Evolutionary conservation across 129 eudicot genomes (phyloP).

Genomic region (Solidago caesia): DNA sequence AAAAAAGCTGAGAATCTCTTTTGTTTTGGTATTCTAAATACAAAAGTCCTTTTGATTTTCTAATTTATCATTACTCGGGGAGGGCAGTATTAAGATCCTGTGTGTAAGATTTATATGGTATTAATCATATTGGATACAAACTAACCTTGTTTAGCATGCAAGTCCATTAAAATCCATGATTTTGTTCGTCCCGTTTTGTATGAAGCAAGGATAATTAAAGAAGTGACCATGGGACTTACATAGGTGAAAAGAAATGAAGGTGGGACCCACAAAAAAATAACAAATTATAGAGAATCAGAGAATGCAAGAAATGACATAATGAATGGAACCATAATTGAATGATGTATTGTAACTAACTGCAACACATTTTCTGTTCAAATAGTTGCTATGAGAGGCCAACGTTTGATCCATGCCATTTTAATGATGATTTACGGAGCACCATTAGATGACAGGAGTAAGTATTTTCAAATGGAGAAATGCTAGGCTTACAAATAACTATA

Average conservation of each 20-base stretch:
- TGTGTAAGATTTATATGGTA: neutral
- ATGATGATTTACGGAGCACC: neutral
- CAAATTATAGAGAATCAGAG: neutral
- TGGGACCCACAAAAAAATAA: conserved; percentile 3
- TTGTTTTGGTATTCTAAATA: neutral
- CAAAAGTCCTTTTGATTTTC: neutral
- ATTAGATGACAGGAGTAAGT: neutral
- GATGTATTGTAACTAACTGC: neutral
- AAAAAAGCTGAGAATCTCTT: neutral
- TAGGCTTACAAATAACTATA: too few relatives aligned
- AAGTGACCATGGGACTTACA: conserved; percentile 14
- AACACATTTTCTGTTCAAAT: neutral
- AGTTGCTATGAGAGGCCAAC: neutral
- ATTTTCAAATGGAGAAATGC: neutral
- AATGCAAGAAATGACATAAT: conserved; percentile 8
- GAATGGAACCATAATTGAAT: neutral
- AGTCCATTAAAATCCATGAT: neutral
- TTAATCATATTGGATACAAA: conserved; percentile 14
- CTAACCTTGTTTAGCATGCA: conserved; percentile 7
- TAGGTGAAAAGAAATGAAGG: neutral
- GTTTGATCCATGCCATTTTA: neutral
- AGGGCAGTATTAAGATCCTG: neutral
- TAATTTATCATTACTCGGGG: neutral
- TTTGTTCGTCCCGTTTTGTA: conserved; percentile 1
- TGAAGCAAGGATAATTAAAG: conserved; percentile 4